phyloP scores from a whole-genome alignment of 2,329 filamentous ascomycete genomes.

The Corynespora cassiicola region DNA sequence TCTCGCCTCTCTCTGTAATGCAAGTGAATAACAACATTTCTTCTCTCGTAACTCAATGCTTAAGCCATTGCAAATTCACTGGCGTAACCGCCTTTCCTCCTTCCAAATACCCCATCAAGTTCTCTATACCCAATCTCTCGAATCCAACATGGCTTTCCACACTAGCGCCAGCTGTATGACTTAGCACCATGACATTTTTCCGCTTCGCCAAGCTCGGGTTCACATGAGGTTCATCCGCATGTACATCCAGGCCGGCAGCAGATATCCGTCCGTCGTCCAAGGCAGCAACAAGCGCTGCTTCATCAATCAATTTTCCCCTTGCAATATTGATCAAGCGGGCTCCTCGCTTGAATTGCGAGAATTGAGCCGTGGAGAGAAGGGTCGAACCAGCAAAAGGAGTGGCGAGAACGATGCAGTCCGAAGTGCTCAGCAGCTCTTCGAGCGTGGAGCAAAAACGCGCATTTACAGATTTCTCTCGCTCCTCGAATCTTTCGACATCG shows the following conservation, averaged over 20 bases:
- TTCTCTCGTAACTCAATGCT: slow-evolving; percentile 8
- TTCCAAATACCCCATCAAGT: slow-evolving; percentile 66
- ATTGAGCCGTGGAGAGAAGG: slow-evolving; percentile 57
- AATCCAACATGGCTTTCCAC: slow-evolving; percentile 71
- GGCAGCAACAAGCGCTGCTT: slow-evolving; percentile 66
- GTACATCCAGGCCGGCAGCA: slow-evolving; percentile 69
- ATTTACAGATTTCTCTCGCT: slow-evolving; percentile 56
- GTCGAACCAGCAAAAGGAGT: slow-evolving; percentile 60
- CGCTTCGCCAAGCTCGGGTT: slow-evolving; percentile 54
- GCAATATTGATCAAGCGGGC: slow-evolving; percentile 71
- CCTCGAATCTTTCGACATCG: slow-evolving; percentile 61
- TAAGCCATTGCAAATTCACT: slow-evolving; percentile 66
- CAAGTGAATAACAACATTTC: too few species aligned
- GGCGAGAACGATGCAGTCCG: slow-evolving; percentile 69
- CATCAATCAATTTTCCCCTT: slow-evolving; percentile 69
- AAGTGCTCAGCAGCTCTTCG: slow-evolving; percentile 56
- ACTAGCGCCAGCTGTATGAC: slow-evolving; percentile 72
- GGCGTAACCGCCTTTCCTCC: slow-evolving; percentile 63
- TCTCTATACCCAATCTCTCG: slow-evolving; percentile 71
- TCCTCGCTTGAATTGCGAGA: slow-evolving; percentile 61
- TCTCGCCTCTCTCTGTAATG: too few species aligned
- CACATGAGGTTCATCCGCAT: slow-evolving; percentile 65
- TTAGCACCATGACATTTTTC: slow-evolving; percentile 64
- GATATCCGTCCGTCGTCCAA: slow-evolving; percentile 60
- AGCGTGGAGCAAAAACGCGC: slow-evolving; percentile 62